Conservation (phyloP, 2,329 filamentous ascomycete species). For the Endothia cerciana region DNA sequence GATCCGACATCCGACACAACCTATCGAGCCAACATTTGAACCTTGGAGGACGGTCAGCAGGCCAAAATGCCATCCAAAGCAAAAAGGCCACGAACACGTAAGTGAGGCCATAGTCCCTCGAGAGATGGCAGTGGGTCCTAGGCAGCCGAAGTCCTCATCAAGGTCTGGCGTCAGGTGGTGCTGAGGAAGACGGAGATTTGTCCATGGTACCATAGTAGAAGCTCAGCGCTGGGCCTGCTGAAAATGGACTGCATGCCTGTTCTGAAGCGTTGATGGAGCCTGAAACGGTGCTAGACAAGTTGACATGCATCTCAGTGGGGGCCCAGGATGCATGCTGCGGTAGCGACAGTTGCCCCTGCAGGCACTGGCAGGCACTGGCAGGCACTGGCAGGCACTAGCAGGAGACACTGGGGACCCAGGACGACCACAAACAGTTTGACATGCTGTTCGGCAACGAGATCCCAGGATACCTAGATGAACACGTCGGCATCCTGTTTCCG, state of each 20-base stretch:
- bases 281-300: constrained; percentile 2
- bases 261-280: background rate
- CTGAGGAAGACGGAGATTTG: background rate
- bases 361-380: constrained; percentile 1
- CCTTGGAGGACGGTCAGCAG: background rate
- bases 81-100: too few species aligned
- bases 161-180: background rate
- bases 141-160: background rate
- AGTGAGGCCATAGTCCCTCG: too few species aligned
- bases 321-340: background rate
- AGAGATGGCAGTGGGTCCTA: background rate
- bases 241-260: background rate
- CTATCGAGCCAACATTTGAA: background rate
- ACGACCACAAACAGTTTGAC: background rate
- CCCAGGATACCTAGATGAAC: background rate
- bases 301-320: constrained; percentile 1
- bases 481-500: background rate
- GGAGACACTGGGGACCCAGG: background rate
- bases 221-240: background rate
- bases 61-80: background rate
- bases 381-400: constrained; percentile 1
- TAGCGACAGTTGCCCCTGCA: background rate
- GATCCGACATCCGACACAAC: too few species aligned
- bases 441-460: background rate
- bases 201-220: background rate